Conservation (phyloP, 1,139 yeast species). For the Blastobotrys petasosporus region DNA sequence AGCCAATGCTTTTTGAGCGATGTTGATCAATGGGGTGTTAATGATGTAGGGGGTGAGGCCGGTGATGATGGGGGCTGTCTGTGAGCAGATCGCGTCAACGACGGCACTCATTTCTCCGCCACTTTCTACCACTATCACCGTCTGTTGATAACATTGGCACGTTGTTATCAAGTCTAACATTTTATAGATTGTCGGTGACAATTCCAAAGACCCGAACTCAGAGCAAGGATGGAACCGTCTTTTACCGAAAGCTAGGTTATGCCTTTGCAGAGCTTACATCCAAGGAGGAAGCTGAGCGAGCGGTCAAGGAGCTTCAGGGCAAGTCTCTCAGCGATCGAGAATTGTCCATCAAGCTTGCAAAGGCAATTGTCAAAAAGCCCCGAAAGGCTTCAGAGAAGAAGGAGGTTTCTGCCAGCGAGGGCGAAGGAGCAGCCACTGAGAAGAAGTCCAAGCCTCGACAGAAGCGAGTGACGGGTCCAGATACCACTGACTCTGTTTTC, state of each 20-base stretch:
- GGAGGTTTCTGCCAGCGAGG: slow-evolving; percentile 3
- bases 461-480: slow-evolving; percentile 10
- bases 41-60: neutral
- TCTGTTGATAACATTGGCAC: neutral
- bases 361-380: slow-evolving; percentile 23
- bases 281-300: slow-evolving; percentile 46
- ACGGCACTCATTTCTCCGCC: neutral
- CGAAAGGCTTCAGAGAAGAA: slow-evolving; percentile 11
- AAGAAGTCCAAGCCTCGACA: slow-evolving; percentile 1
- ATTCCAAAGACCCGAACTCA: slow-evolving; percentile 18
- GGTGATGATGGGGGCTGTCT: neutral
- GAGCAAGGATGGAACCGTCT: slow-evolving; percentile 16
- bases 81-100: neutral
- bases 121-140: neutral
- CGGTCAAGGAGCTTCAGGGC: slow-evolving; percentile 43
- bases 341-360: slow-evolving; percentile 47
- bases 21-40: neutral
- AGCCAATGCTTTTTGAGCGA: neutral
- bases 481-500: slow-evolving; percentile 43
- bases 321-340: slow-evolving; percentile 43
- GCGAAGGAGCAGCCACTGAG: neutral
- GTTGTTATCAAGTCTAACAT: neutral
- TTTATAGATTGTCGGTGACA: slow-evolving; percentile 6
- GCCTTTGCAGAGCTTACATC: slow-evolving; percentile 60
- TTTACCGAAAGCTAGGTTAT: slow-evolving; percentile 45